phyloP scores from a whole-genome alignment of 371 early-diverging fungal species.

The Parasitella parasitica region DNA sequence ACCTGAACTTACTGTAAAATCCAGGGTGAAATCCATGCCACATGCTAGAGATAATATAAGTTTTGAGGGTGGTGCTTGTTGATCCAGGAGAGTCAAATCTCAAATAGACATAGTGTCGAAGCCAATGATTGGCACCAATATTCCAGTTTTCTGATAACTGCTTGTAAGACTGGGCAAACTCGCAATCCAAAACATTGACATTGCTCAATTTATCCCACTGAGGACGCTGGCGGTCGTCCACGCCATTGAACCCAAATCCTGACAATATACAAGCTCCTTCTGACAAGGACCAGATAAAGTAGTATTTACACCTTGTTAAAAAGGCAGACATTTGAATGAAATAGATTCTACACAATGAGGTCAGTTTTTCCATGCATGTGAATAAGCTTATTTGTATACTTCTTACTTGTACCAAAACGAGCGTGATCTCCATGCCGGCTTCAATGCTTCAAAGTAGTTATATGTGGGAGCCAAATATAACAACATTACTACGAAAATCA shows the following conservation, averaged over 20 bases:
- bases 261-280: constrained; percentile 85
- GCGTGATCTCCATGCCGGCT: constrained; percentile 14
- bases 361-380: not conserved
- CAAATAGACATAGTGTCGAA: constrained; percentile 80
- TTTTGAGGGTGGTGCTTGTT: constrained; percentile 54
- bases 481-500: constrained; percentile 34
- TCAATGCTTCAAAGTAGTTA: constrained; percentile 38
- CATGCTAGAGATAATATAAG: constrained; percentile 80
- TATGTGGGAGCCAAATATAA: constrained; percentile 39
- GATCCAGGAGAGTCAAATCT: constrained; percentile 64
- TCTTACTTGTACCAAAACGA: constrained; percentile 33
- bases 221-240: constrained; percentile 48
- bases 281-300: constrained; percentile 82
- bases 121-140: constrained; percentile 85
- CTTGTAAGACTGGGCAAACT: constrained; percentile 73
- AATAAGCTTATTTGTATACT: not conserved
- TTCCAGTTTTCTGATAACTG: constrained; percentile 83
- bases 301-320: constrained; percentile 78
- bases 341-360: constrained; percentile 26
- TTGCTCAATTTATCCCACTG: constrained; percentile 67
- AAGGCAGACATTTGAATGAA: constrained; percentile 69
- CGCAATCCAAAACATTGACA: constrained; percentile 68
- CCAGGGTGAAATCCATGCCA: constrained; percentile 97
- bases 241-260: constrained; percentile 86
- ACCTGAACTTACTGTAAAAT: constrained; percentile 76